Conservation (phyloP, 306 rosid species). For the Quillaja saponaria region DNA sequence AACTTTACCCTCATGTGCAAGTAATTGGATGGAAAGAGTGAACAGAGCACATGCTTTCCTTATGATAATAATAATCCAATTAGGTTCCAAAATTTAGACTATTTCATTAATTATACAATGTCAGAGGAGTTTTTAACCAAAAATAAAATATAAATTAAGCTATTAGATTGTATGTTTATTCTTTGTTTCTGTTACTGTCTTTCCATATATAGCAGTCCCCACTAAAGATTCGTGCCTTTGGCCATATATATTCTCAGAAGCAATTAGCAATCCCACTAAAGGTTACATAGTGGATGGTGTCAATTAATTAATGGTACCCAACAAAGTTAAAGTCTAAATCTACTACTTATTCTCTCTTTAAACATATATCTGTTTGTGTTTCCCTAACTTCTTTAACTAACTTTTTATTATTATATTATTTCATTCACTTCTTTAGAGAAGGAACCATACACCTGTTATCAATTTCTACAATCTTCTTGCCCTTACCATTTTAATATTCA, state of each 20-base stretch:
- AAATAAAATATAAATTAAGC: too few species aligned
- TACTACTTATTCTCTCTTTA: constrained; percentile 33
- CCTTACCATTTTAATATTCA: background rate
- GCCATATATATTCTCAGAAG: constrained; percentile 34
- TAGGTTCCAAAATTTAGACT: background rate
- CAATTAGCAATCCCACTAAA: constrained; percentile 31
- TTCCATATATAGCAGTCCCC: constrained; percentile 32
- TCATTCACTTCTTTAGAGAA: constrained; percentile 7
- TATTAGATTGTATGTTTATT: too few species aligned
- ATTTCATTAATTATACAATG: too few species aligned
- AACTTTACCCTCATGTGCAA: too few species aligned
- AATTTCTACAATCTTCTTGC: background rate
- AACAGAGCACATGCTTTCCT: background rate
- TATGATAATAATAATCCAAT: too few species aligned
- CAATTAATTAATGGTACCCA: constrained; percentile 19
- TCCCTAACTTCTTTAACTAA: constrained; percentile 27
- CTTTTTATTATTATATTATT: constrained; percentile 32
- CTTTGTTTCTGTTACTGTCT: constrained; percentile 7
- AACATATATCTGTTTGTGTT: constrained; percentile 26
- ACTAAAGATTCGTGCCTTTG: constrained; percentile 35
- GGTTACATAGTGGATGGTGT: constrained; percentile 41
- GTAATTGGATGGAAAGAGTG: background rate
- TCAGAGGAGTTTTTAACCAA: too few species aligned
- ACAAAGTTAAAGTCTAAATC: constrained; percentile 30
- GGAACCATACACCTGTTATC: constrained; percentile 18